These are phyloP conservation scores for Cavenderia fasciculata DNA, from an alignment of 78 protist species.

Conservation along the genomic window DNA sequence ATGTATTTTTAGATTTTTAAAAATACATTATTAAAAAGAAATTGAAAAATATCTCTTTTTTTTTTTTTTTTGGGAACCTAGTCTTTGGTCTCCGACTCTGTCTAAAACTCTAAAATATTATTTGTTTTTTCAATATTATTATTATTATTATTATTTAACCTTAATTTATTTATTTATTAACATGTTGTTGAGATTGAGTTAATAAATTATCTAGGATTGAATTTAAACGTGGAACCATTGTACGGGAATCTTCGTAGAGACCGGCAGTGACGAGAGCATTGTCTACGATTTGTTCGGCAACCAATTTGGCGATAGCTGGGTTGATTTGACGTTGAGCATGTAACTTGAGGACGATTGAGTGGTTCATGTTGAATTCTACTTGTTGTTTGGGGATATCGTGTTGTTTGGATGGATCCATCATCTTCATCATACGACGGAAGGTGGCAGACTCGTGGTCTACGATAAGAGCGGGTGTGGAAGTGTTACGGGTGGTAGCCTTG, in stretches of 20 bases:
- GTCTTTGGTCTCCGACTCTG: too few species aligned
- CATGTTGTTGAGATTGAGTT: too few species aligned
- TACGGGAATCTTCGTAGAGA: slow-evolving; percentile 90
- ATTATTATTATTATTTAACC: too few species aligned
- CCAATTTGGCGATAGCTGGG: slow-evolving; percentile 70
- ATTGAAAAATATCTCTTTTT: too few species aligned
- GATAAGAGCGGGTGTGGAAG: slow-evolving; percentile 61
- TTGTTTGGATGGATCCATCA: slow-evolving; percentile 71
- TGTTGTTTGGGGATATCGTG: slow-evolving; percentile 47
- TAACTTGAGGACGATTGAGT: slow-evolving; percentile 84
- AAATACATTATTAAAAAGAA: too few species aligned
- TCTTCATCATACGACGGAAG: slow-evolving; percentile 83
- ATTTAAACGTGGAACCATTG: slow-evolving; percentile 79
- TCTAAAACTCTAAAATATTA: too few species aligned
- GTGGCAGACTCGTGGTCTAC: slow-evolving; percentile 70
- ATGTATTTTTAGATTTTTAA: too few species aligned
- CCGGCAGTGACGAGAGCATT: slow-evolving; percentile 95
- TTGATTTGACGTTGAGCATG: not conserved
- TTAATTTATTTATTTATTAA: too few species aligned
- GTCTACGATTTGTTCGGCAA: slow-evolving; percentile 85
- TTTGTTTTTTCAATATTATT: too few species aligned
- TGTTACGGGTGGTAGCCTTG: slow-evolving; percentile 40
- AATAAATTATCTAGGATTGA: slow-evolving; percentile 66
- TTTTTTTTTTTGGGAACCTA: too few species aligned
- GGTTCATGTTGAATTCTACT: slow-evolving; percentile 90